Base-by-base conservation (phyloP, 1,284 basidiomycete species). In the Apiotrichum siamense region DNA sequence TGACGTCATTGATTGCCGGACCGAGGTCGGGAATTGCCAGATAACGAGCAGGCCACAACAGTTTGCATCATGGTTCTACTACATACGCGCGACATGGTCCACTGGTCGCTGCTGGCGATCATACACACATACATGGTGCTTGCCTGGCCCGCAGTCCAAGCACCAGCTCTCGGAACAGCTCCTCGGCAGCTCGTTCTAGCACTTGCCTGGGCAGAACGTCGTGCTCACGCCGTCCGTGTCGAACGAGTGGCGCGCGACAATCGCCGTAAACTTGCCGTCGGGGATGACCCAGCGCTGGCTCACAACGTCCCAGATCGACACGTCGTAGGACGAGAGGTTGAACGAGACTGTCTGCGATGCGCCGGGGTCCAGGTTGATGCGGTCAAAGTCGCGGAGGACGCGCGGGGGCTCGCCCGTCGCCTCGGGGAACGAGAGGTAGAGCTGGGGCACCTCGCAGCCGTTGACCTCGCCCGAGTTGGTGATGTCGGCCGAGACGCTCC, bases 401-500 rank as follows among this genome's bases (percentile, higher is more conserved):
- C 63, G 64, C 7, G 71, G 70, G 7, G 75, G 75, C 58, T 77
- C 74, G 6, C 69, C 69, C 3, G 69, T 60, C 2, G 39, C 48
- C 10, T 55, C 36, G 10, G 76, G 76, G 69, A 67, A 77, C 6
- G 52, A 44, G 42, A 76, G 63, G 57, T 75, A 76, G 17, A 74
- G 54, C 58, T 76, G 68, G 1, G 65, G 68, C 10, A 73, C 55
- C 38, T 79, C 78, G 52, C 70, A 73, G 3, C 74, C 78, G 6
- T 66, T 61, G 2, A 74, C 61, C 5, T 54, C 39, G 12, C 78
- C 78, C 1, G 65, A 67, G 63, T 80, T 80, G 35, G 67, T 72
- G 33, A 80, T 62, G 24, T 75, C 67, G 12, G 70, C 70, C 4
- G 69, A 62, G 44, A 78, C 62, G 1, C 55, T 65, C 65, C 67